Conservation (phyloP, 495 filamentous ascomycete species). For the Penicillium subrubescens region DNA sequence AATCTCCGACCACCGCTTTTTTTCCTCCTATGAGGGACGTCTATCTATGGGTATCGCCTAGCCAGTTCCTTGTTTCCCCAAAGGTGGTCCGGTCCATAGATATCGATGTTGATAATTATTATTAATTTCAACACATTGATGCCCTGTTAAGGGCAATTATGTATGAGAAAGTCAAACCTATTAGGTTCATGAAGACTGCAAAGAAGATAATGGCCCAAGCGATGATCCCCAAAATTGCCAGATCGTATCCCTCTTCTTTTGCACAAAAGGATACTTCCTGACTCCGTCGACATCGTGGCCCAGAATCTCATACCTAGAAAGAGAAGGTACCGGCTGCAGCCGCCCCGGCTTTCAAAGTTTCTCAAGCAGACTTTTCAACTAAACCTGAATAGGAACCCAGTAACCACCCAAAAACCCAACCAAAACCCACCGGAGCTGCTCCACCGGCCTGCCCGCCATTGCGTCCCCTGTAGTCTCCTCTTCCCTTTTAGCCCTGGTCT, state of each 20-base stretch:
- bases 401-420: not conserved
- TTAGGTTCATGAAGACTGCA: not conserved
- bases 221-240: not conserved
- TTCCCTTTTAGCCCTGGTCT: slow-evolving; percentile 24
- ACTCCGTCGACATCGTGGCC: not conserved
- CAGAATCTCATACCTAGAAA: slow-evolving; percentile 1
- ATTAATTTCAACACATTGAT: not conserved
- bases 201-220: not conserved
- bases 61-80: not conserved
- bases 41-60: not conserved
- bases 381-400: slow-evolving; percentile 1
- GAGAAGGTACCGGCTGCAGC: slow-evolving; percentile 34
- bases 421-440: slow-evolving; percentile 13
- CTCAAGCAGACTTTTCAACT: slow-evolving; percentile 18
- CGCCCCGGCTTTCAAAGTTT: slow-evolving; percentile 29
- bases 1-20: not conserved
- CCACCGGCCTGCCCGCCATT: slow-evolving; percentile 4
- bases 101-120: not conserved
- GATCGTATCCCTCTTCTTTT: not conserved
- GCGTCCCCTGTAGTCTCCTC: slow-evolving; percentile 1
- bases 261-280: too few relatives aligned
- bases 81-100: not conserved
- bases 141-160: not conserved
- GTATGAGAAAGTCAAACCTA: not conserved
- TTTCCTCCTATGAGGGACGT: not conserved